These are phyloP conservation scores for Benincasa hispida DNA, from an alignment of 306 rosid genomes.

Conservation along the genomic window DNA sequence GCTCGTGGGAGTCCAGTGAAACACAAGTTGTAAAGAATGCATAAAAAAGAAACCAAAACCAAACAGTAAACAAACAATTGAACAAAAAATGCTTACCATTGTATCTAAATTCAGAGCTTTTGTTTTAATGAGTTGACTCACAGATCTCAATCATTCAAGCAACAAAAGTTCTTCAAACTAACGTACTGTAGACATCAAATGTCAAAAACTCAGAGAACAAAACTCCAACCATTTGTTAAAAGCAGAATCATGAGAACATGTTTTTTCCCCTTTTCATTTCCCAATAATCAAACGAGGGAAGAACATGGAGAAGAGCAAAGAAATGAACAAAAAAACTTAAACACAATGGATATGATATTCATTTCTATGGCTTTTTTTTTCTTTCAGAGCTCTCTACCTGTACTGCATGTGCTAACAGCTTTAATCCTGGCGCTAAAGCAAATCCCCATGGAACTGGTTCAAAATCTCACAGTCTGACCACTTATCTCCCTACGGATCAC, in stretches of 20 bases:
- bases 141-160: background rate
- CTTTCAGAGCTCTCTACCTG: constrained; percentile 19
- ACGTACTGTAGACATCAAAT: background rate
- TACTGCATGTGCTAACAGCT: constrained; percentile 31
- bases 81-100: background rate
- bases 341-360: background rate
- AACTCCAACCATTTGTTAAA: background rate
- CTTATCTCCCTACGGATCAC: constrained; percentile 22
- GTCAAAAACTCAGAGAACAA: background rate
- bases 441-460: constrained; percentile 26
- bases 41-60: background rate
- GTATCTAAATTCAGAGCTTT: background rate
- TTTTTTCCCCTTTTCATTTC: too few species aligned
- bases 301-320: background rate
- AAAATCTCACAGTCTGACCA: constrained; percentile 15
- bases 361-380: background rate
- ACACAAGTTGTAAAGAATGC: background rate
- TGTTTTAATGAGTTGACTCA: background rate
- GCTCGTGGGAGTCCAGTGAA: background rate
- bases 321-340: background rate
- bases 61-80: too few species aligned
- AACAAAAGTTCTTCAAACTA: background rate
- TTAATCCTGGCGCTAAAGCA: constrained; percentile 41
- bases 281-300: background rate
- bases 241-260: background rate